Evolutionary conservation across 192 early-diverging fungal species (phyloP).

Genomic region (Pilaira anomala): DNA sequence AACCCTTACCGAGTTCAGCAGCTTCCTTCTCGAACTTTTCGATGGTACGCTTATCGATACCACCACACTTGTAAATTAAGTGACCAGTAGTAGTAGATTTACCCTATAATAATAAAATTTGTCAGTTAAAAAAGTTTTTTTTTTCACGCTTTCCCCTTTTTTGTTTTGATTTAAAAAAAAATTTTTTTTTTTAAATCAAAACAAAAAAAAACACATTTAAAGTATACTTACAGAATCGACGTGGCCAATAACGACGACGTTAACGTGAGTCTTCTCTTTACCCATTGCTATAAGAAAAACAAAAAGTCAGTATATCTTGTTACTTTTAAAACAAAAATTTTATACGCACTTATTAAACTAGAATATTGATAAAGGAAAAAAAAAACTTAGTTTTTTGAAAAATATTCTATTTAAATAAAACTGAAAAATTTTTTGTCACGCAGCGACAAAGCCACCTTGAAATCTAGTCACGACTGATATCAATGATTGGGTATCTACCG

Average conservation of each 20-base stretch:
- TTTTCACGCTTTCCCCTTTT: neutral
- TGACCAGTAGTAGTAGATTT: slow-evolving; percentile 99
- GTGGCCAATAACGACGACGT: slow-evolving; percentile 97
- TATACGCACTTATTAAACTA: slow-evolving; percentile 13
- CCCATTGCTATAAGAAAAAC: slow-evolving; percentile 22
- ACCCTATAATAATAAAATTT: slow-evolving; percentile 43
- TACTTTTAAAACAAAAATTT: neutral
- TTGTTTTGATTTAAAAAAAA: too few species aligned
- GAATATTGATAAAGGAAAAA: neutral
- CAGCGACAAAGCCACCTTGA: neutral
- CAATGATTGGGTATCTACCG: too few species aligned
- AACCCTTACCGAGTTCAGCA: slow-evolving; percentile 97
- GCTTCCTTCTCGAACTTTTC: slow-evolving; percentile 99
- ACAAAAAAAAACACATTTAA: neutral
- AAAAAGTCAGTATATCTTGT: neutral
- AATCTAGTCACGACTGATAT: neutral
- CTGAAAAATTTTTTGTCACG: neutral
- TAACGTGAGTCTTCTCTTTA: slow-evolving; percentile 91
- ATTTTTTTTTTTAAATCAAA: neutral
- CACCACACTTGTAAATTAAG: slow-evolving; percentile 99
- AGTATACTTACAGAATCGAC: slow-evolving; percentile 82
- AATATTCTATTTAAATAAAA: neutral
- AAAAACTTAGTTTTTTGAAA: neutral
- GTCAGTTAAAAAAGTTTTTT: neutral
- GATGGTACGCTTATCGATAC: slow-evolving; percentile 99